Base-by-base conservation (phyloP, 2,329 filamentous ascomycete genomes). In the Ambrosiella beaveri region DNA sequence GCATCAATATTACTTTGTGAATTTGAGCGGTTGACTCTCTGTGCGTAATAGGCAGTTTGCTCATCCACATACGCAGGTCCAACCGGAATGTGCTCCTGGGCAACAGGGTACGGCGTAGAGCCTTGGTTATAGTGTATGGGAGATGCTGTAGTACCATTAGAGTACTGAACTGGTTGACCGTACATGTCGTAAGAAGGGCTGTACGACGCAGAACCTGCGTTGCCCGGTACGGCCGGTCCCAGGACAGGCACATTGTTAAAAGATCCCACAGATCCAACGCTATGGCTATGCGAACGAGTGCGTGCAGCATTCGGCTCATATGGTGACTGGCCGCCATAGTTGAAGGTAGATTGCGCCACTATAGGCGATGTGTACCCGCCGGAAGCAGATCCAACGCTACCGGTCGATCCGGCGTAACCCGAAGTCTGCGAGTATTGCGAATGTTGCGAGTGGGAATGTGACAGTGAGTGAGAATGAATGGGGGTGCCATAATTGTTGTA, bases 51-150 rank as follows among this genome's bases (percentile, higher is more conserved):
- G 13, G 49, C 15, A 17, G 35, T 13, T 80, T 76, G 60, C 69
- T 68, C 51, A 69, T 64, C 47, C n/a, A 70, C 67, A 64, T 78
- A 79, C 57, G 71, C 71, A 1, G 76, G 75, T 2, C 74, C 75
- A 19, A 74, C 73, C 0, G 78, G 76, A 35, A 79, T 59, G 15
- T 41, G 35, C 7, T 60, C 51, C 6, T 56, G 56, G 9, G 51
- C 7, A 2, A 40, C 15, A 6, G 38, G 53, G 15, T 57, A 50
- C 7, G 13, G 44, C 37, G 38, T 19, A 27, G 37, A 39, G 45
- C 7, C 39, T 17, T 57, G 55, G 44, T 57, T 49, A 15, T 37
- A 11, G 19, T 44, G 17, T 15, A 35, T 19, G 13, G 55, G 35
- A 17, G 35, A 50, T 17, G 44, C 51, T 15, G 36, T 40, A 39